Conservation (phyloP, 2,329 filamentous ascomycete species). For the Alternaria dauci region DNA sequence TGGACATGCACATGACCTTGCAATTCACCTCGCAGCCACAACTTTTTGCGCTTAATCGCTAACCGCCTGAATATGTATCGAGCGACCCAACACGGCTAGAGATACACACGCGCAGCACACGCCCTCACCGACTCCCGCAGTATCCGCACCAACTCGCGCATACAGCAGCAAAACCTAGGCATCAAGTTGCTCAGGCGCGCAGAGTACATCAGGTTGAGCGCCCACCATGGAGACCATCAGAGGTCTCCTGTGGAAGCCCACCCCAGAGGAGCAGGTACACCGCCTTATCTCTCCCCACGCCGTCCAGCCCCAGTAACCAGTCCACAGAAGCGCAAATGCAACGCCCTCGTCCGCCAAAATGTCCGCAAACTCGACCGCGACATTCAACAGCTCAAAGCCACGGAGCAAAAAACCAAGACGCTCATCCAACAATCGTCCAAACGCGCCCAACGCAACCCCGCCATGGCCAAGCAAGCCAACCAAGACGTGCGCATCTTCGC, state of each 20-base stretch:
- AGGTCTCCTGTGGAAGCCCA: slow-evolving; percentile 87
- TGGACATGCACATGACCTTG: slow-evolving; percentile 13
- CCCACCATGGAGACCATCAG: slow-evolving; percentile 82
- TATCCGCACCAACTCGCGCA: slow-evolving; percentile 8
- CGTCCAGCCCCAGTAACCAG: slow-evolving; percentile 17
- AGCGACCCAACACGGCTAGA: neutral
- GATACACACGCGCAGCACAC: neutral
- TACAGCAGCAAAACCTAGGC: neutral
- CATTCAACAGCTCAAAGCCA: slow-evolving; percentile 77
- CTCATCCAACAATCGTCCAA: slow-evolving; percentile 84
- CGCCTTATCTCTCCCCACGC: neutral
- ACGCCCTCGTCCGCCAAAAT: slow-evolving; percentile 86
- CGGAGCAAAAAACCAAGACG: slow-evolving; percentile 77
- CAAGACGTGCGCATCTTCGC: slow-evolving; percentile 89
- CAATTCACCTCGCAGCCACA: slow-evolving; percentile 1
- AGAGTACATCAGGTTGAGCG: neutral
- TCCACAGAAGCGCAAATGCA: slow-evolving; percentile 89
- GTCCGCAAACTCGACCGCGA: slow-evolving; percentile 95
- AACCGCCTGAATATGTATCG: neutral
- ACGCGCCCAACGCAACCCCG: slow-evolving; percentile 80
- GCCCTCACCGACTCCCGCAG: slow-evolving; percentile 8
- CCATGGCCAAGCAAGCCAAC: slow-evolving; percentile 78
- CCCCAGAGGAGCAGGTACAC: slow-evolving; percentile 88
- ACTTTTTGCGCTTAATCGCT: neutral
- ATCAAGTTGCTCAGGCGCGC: neutral